Conservation (phyloP, 768 basidiomycete genomes). For the Tylopilus vinaceipallidus region DNA sequence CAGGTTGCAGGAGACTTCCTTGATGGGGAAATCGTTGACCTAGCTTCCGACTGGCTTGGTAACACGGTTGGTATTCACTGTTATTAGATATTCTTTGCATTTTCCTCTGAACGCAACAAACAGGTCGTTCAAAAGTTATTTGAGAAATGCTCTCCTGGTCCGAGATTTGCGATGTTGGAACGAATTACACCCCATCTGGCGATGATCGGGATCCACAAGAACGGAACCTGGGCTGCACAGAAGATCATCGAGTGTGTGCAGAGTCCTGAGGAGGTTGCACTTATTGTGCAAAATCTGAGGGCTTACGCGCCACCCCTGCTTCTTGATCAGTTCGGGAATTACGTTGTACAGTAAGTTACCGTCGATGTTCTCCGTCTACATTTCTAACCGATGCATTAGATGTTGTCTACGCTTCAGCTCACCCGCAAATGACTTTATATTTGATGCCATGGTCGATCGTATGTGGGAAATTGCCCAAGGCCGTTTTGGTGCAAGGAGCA, state of each 20-base stretch:
- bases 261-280: conserved; percentile 78
- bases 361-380: neutral
- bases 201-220: conserved; percentile 98
- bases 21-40: conserved; percentile 91
- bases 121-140: conserved; percentile 97
- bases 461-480: conserved; percentile 99
- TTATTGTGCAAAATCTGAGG: conserved; percentile 83
- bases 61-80: conserved; percentile 57
- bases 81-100: neutral
- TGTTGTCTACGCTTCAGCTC: conserved; percentile 89
- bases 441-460: conserved; percentile 96
- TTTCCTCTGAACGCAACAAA: conserved; percentile 7
- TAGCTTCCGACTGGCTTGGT: conserved; percentile 97
- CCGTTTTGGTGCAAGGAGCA: conserved; percentile 95
- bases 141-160: conserved; percentile 76
- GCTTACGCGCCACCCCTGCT: conserved; percentile 93
- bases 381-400: conserved; percentile 38
- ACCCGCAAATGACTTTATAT: conserved; percentile 92
- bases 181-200: conserved; percentile 91
- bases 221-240: conserved; percentile 99
- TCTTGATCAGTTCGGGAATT: conserved; percentile 91
- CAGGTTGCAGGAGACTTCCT: conserved; percentile 87
- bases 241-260: conserved; percentile 97
- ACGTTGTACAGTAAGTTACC: conserved; percentile 80
- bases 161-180: conserved; percentile 89